Conservation (phyloP, 257 asterid species). For the Schizonepeta tenuifolia region DNA sequence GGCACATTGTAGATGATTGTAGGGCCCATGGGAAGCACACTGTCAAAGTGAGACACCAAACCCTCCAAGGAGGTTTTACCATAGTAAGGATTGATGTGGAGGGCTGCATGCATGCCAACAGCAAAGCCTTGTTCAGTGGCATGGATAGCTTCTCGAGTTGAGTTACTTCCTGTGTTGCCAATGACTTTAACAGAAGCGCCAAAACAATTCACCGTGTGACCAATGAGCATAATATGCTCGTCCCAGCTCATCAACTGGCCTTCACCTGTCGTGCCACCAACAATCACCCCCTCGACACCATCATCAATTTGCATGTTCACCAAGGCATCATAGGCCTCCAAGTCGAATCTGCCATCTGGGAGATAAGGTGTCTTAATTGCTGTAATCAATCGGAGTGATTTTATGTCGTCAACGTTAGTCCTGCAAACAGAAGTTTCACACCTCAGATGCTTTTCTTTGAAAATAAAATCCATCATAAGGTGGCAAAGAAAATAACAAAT, state of each 20-base stretch:
- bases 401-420: slow-evolving; percentile 81
- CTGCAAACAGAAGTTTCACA: slow-evolving; percentile 47
- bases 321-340: slow-evolving; percentile 84
- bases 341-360: slow-evolving; percentile 94
- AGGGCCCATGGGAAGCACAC: slow-evolving; percentile 93
- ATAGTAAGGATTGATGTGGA: slow-evolving; percentile 91
- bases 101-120: slow-evolving; percentile 97
- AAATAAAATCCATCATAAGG: slow-evolving; percentile 1
- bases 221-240: slow-evolving; percentile 95
- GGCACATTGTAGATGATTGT: slow-evolving; percentile 89
- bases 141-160: slow-evolving; percentile 89
- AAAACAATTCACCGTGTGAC: slow-evolving; percentile 93
- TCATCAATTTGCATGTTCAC: slow-evolving; percentile 83
- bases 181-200: slow-evolving; percentile 82
- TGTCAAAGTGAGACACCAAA: slow-evolving; percentile 71
- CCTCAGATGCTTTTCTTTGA: slow-evolving; percentile 10
- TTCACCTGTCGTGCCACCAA: slow-evolving; percentile 97
- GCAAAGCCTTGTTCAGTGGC: slow-evolving; percentile 97
- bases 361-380: slow-evolving; percentile 95
- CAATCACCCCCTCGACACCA: slow-evolving; percentile 89
- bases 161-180: slow-evolving; percentile 96
- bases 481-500: not conserved
- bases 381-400: slow-evolving; percentile 75
- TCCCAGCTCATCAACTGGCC: slow-evolving; percentile 98
- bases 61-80: slow-evolving; percentile 91